phyloP scores from a whole-genome alignment of 176 grass and related monocot genomes.

The Cenchrus purpureus region DNA sequence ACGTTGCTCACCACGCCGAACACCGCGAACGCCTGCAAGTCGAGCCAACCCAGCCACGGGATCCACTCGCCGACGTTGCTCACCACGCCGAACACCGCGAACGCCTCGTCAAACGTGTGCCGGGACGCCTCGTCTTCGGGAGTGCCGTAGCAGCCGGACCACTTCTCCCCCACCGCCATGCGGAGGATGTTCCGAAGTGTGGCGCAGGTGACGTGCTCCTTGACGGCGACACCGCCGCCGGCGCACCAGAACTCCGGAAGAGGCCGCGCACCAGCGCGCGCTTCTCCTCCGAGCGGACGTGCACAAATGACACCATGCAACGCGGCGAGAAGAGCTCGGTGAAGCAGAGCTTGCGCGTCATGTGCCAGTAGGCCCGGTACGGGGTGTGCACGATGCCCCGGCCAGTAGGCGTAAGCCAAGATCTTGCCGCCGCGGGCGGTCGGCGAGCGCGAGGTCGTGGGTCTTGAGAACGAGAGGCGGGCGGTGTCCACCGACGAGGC shows the following conservation, averaged over 20 bases:
- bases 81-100: constrained; percentile 49
- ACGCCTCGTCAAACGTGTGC: constrained; percentile 59
- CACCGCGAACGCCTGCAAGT: constrained; percentile 37
- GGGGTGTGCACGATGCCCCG: constrained; percentile 56
- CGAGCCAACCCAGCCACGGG: constrained; percentile 53
- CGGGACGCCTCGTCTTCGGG: constrained; percentile 53
- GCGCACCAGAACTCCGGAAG: not conserved
- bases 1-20: too few relatives aligned
- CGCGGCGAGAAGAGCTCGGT: constrained; percentile 66
- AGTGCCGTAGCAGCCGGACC: constrained; percentile 38
- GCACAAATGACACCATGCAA: constrained; percentile 53
- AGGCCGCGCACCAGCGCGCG: constrained; percentile 13
- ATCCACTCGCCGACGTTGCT: constrained; percentile 68
- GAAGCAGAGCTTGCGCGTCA: constrained; percentile 57
- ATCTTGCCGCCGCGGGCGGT: constrained; percentile 59
- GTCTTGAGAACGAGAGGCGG: constrained; percentile 62
- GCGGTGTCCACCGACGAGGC: constrained; percentile 53
- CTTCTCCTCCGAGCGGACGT: constrained; percentile 53
- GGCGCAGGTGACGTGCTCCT: constrained; percentile 38
- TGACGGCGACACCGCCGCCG: constrained; percentile 28
- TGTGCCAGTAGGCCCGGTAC: constrained; percentile 61
- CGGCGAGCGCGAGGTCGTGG: constrained; percentile 56
- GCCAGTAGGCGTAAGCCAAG: constrained; percentile 44
- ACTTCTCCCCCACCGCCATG: constrained; percentile 64
- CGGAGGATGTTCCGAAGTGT: constrained; percentile 58